Percentiles rank a stretch among this genome's conserved stretches.
phyloP scores from a whole-genome alignment of 257 asterid genomes.

The Solanum habrochaites region DNA sequence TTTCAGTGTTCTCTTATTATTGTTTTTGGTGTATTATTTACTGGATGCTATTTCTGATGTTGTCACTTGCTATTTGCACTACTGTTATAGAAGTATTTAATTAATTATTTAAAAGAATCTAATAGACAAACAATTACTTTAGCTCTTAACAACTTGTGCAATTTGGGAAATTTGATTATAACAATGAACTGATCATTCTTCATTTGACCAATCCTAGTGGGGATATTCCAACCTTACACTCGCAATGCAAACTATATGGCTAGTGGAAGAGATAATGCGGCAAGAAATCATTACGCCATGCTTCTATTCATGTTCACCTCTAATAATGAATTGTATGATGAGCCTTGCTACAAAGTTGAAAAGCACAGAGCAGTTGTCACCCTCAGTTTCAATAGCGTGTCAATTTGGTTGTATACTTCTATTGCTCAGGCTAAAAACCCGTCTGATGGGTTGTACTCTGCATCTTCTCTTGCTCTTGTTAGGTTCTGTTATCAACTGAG shows the following conservation, averaged over 20 bases:
- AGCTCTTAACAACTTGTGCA: not conserved
- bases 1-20: not conserved
- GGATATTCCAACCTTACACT: constrained; percentile 30
- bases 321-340: constrained; percentile 22
- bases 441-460: constrained; percentile 54
- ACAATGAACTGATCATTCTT: not conserved
- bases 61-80: not conserved
- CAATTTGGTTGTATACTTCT: constrained; percentile 46
- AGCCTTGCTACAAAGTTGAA: constrained; percentile 48
- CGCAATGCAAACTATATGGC: constrained; percentile 46
- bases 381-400: constrained; percentile 56
- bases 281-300: constrained; percentile 51
- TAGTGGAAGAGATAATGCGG: constrained; percentile 63
- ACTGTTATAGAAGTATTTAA: not conserved
- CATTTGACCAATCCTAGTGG: constrained; percentile 24
- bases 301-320: constrained; percentile 50
- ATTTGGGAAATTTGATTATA: not conserved
- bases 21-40: not conserved
- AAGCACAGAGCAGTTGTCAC: constrained; percentile 58
- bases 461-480: not conserved
- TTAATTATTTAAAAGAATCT: not conserved
- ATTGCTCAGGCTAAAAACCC: constrained; percentile 90
- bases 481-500: not conserved
- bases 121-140: not conserved
- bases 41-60: not conserved